Conservation (phyloP, 163 green algal genomes). For the Coccomyxa subellipsoidea region DNA sequence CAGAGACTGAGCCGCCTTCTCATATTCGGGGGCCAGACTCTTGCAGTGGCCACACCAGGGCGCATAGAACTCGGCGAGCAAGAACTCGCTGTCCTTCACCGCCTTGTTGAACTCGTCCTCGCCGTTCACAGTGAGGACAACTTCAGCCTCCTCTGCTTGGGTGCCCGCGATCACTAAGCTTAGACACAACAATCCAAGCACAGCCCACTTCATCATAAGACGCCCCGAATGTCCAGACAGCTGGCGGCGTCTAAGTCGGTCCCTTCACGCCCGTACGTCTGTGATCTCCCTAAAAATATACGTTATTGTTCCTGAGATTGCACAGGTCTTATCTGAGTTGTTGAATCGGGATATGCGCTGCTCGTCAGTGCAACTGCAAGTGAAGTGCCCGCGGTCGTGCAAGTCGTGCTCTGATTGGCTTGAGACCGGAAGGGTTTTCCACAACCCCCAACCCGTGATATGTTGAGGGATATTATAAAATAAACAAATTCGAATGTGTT, state of each 20-base stretch:
- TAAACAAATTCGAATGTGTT: no score
- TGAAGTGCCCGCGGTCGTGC: not conserved
- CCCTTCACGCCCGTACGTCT: no score
- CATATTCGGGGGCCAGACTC: constrained; percentile 44
- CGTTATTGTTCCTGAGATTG: no score
- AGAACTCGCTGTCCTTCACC: constrained; percentile 32
- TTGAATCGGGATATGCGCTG: no score
- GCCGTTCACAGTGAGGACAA: not conserved
- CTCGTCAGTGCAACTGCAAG: not conserved
- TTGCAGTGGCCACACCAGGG: constrained; percentile 49
- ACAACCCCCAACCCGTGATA: no score
- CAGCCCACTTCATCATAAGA: not conserved
- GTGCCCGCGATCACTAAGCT: not conserved
- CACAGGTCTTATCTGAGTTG: no score
- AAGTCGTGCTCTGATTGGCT: not conserved
- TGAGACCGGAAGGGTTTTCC: not conserved
- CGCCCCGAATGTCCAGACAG: not conserved
- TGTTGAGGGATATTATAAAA: no score
- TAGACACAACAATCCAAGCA: not conserved
- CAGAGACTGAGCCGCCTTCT: constrained; percentile 35
- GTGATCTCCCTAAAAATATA: no score
- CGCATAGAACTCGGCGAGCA: constrained; percentile 38
- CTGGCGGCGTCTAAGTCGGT: no score
- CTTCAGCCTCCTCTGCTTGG: not conserved
- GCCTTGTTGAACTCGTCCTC: constrained; percentile 26